Percentiles rank a stretch among this genome's conserved stretches.
phyloP scores from a whole-genome alignment of 2,329 filamentous ascomycete genomes.

The Cladosporium sp. region DNA sequence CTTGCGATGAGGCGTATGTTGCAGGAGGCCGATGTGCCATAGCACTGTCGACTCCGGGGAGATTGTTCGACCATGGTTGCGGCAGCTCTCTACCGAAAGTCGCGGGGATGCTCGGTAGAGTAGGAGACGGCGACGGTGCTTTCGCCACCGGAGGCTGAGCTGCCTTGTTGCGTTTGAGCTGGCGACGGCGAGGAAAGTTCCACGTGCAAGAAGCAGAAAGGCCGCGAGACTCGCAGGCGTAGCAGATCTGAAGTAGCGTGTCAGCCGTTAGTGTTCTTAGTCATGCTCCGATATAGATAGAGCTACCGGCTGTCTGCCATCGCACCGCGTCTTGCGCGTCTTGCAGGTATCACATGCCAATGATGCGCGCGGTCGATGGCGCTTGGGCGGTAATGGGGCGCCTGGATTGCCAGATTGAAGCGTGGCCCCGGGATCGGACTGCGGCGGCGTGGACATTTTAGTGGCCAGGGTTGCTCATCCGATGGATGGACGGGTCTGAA shows the following conservation, averaged over 20 bases:
- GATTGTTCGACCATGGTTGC: constrained; percentile 6
- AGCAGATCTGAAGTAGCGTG: constrained; percentile 6
- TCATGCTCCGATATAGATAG: constrained; percentile 9
- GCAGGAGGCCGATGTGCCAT: constrained; percentile 8
- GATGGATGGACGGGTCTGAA: constrained; percentile 1
- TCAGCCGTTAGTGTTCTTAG: constrained; percentile 9
- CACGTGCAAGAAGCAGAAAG: constrained; percentile 8
- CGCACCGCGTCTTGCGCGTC: constrained; percentile 23
- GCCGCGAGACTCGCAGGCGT: constrained; percentile 8
- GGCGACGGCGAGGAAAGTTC: constrained; percentile 6
- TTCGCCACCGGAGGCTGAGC: constrained; percentile 7
- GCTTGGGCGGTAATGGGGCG: constrained; percentile 1
- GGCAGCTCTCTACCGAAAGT: constrained; percentile 9
- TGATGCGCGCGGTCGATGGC: constrained; percentile 7
- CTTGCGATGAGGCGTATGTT: background rate
- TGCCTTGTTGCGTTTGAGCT: constrained; percentile 4
- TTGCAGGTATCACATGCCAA: constrained; percentile 27
- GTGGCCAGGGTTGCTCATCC: constrained; percentile 1
- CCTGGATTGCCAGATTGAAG: background rate
- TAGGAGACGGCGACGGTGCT: background rate
- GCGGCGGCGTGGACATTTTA: background rate
- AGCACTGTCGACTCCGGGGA: background rate
- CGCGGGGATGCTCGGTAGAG: constrained; percentile 8
- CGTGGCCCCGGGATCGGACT: constrained; percentile 1
- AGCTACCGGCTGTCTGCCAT: constrained; percentile 19